These are phyloP conservation scores for Colletotrichum sidae DNA, from an alignment of 2,329 filamentous ascomycete species.

Conservation along the genomic window DNA sequence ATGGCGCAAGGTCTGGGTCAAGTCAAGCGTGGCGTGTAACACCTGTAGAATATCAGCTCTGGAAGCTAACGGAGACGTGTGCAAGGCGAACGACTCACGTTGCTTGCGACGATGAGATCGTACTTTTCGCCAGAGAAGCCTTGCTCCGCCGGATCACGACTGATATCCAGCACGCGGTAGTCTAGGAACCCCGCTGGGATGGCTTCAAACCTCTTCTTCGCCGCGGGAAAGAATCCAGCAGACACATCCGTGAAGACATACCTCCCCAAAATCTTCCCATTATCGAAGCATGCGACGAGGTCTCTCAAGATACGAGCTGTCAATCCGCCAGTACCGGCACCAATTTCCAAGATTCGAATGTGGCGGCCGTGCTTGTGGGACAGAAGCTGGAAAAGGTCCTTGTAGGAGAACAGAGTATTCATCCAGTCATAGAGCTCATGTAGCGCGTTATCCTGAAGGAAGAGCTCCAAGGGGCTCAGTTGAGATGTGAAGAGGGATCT, in stretches of 20 bases:
- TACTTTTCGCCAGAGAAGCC: slow-evolving; percentile 46
- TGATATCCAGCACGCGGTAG: slow-evolving; percentile 41
- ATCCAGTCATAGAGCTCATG: slow-evolving; percentile 32
- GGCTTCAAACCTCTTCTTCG: slow-evolving; percentile 7
- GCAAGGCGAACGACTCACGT: slow-evolving; percentile 18
- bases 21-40: slow-evolving; percentile 19
- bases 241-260: slow-evolving; percentile 44
- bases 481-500: neutral
- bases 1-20: slow-evolving; percentile 16
- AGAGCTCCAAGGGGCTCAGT: slow-evolving; percentile 7
- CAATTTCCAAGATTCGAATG: slow-evolving; percentile 48
- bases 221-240: slow-evolving; percentile 39
- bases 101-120: slow-evolving; percentile 53
- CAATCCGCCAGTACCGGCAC: slow-evolving; percentile 28
- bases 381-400: neutral
- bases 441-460: slow-evolving; percentile 17
- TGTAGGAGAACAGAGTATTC: slow-evolving; percentile 26
- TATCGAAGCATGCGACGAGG: slow-evolving; percentile 27
- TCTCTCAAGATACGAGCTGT: slow-evolving; percentile 16
- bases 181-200: neutral
- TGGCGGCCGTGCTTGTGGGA: slow-evolving; percentile 32
- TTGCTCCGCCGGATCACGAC: slow-evolving; percentile 44
- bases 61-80: neutral
- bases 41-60: slow-evolving; percentile 1
- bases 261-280: slow-evolving; percentile 25